Base-by-base conservation (phyloP, 2,329 filamentous ascomycete species). In the Aspergillus fumigatiaffinis region DNA sequence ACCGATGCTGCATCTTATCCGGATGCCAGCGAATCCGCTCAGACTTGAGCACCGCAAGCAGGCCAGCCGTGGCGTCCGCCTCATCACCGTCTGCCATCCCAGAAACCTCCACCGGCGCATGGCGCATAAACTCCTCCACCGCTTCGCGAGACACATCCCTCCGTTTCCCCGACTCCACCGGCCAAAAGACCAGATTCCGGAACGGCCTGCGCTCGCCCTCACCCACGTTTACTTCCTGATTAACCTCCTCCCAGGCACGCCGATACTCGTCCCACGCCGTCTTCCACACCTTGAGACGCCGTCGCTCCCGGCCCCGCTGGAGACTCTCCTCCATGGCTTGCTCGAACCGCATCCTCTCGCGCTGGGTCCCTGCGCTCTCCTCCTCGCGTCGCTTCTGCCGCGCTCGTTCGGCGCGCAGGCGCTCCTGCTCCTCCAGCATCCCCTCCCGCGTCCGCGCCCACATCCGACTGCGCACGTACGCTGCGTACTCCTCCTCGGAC, bases 21-120 rank as follows among this genome's bases (percentile, higher is more conserved):
- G 94, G 94, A 78, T 99, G 94, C 94, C 94, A 99, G 17, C 92
- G 83, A 20, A 97, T 87, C 52, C 94, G 85, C 78, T 99, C 94
- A 4, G 85, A 79, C 74, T 96, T 96, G 53, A 97, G 79, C 4
- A 82, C 71, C 48, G 81, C 77, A 14, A 75, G 54, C 21, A 84
- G 55, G 56, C 78, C 75, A 5, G 64, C 56, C 25, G 51, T 28
- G 9, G 60, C 63, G 48, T 69, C 59, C n/a, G 60, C 64, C 23
- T 58, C 54, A 25, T 51, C 55, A 20, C 53, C 50, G 3, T 17
- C 51, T 29, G 50, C 20, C 28, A 26, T n/a, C 32, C 50, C 52
- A 8, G 56, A 41, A 8, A 42, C 28, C n/a, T 57, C 52, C 3
- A 47, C 38, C 6, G 80, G 80, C n/a, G 80, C 81, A 68, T 81